Evolutionary conservation across 495 filamentous ascomycete species (phyloP).

Genomic region (Aspergillus hancockii): DNA sequence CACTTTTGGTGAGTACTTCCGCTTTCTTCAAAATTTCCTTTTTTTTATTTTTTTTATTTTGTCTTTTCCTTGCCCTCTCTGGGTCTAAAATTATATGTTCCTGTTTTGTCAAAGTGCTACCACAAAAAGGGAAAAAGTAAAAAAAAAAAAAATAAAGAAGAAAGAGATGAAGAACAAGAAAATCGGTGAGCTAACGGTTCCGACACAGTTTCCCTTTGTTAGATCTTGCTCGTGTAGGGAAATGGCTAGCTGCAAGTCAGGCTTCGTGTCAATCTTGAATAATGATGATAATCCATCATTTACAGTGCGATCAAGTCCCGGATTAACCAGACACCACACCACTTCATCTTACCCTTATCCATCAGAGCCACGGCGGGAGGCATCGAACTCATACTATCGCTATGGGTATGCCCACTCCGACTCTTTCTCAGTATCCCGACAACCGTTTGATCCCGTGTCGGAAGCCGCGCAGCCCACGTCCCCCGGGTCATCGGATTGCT

Average conservation of each 20-base stretch:
- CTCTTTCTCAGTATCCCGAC: constrained; percentile 30
- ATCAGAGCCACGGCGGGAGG: constrained; percentile 31
- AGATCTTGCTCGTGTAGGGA: constrained; percentile 26
- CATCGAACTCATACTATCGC: constrained; percentile 20
- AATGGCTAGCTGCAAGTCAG: constrained; percentile 39
- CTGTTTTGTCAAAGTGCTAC: not conserved
- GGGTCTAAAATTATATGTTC: not conserved
- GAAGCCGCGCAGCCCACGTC: constrained; percentile 34
- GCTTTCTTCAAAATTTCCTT: constrained; percentile 7
- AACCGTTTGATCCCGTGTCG: constrained; percentile 31
- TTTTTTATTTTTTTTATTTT: constrained; percentile 11
- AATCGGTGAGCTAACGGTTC: constrained; percentile 17
- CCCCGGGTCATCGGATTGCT: constrained; percentile 42
- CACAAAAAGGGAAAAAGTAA: constrained; percentile 11
- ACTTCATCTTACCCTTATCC: constrained; percentile 31
- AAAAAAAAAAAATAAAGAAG: constrained; percentile 15
- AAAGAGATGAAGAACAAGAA: constrained; percentile 16
- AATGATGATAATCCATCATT: constrained; percentile 53
- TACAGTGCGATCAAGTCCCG: constrained; percentile 45
- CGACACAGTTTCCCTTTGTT: constrained; percentile 16
- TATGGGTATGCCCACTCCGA: constrained; percentile 29
- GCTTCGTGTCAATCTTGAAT: constrained; percentile 51
- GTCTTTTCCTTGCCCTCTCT: not conserved
- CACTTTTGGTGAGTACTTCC: constrained; percentile 35
- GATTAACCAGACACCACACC: constrained; percentile 33